Evolutionary conservation across 2,329 filamentous ascomycete genomes (phyloP).

Genomic region (Coniella vitis): DNA sequence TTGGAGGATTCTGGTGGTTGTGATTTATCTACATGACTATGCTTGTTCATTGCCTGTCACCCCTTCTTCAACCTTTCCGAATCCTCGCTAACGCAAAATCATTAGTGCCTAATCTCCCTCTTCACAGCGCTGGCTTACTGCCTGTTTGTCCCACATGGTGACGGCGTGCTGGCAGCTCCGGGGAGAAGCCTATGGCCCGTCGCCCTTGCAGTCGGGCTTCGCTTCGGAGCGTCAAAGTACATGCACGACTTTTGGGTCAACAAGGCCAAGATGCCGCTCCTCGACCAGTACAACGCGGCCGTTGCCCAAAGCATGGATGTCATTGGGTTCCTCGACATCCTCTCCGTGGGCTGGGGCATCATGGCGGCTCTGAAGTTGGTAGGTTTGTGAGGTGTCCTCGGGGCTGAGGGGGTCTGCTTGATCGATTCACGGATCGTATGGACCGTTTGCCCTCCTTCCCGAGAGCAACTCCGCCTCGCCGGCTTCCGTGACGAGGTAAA

Average conservation of each 20-base stretch:
- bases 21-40: too few species aligned
- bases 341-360: conserved; percentile 20
- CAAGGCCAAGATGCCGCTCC: conserved; percentile 23
- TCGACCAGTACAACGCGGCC: conserved; percentile 26
- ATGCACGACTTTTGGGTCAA: conserved; percentile 24
- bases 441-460: conserved; percentile 41
- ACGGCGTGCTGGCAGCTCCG: conserved; percentile 7
- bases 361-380: conserved; percentile 20
- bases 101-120: conserved; percentile 13
- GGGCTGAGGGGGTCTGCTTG: neutral
- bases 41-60: too few species aligned
- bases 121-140: conserved; percentile 10
- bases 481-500: conserved; percentile 48
- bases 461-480: conserved; percentile 49
- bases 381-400: conserved; percentile 1
- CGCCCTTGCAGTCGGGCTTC: conserved; percentile 15
- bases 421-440: conserved; percentile 49
- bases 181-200: conserved; percentile 17
- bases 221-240: conserved; percentile 18
- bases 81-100: neutral
- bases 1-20: too few species aligned
- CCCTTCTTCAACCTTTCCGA: too few species aligned
- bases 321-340: conserved; percentile 16
- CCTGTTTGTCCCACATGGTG: conserved; percentile 6
- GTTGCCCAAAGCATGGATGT: conserved; percentile 22